Evolutionary conservation across 208 protist genomes (phyloP).

Genomic region (Crithidia bombi): DNA sequence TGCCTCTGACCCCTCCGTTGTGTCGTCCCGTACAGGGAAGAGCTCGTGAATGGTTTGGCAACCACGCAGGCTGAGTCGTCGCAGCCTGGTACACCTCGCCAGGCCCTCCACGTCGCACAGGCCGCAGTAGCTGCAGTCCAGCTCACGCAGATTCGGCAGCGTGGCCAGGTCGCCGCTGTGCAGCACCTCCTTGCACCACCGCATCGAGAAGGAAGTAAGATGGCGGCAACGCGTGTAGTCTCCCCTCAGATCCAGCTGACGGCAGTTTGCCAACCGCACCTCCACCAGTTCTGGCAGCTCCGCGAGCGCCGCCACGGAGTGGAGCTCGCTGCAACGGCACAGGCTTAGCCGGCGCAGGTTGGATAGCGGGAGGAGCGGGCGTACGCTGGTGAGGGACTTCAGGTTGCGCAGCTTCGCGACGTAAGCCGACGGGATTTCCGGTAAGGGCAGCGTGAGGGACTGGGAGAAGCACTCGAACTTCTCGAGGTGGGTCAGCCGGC

Average conservation of each 20-base stretch:
- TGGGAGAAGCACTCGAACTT: conserved; percentile 26
- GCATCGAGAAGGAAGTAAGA: conserved; percentile 24
- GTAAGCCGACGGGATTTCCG: background rate
- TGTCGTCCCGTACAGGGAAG: background rate
- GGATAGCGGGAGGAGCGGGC: background rate
- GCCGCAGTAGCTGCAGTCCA: conserved; percentile 28
- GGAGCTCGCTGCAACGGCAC: conserved; percentile 15
- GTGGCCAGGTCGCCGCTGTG: conserved; percentile 22
- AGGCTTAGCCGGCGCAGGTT: conserved; percentile 7
- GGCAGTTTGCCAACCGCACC: conserved; percentile 15
- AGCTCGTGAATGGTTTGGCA: conserved; percentile 20
- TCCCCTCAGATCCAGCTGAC: conserved; percentile 9
- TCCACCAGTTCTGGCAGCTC: background rate
- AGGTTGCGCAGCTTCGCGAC: conserved; percentile 25
- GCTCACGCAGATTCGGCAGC: conserved; percentile 12
- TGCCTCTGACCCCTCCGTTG: background rate
- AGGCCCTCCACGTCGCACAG: conserved; percentile 9
- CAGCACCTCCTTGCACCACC: conserved; percentile 19
- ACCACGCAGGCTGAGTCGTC: conserved; percentile 21
- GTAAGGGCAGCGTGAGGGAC: conserved; percentile 6
- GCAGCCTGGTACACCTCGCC: conserved; percentile 11
- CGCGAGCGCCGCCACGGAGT: conserved; percentile 13
- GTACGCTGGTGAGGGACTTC: conserved; percentile 11
- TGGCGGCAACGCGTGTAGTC: conserved; percentile 13
- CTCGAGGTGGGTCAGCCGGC: conserved; percentile 18